These are phyloP conservation scores for Neurospora hispaniola DNA, from an alignment of 495 filamentous ascomycete species.

Conservation along the genomic window DNA sequence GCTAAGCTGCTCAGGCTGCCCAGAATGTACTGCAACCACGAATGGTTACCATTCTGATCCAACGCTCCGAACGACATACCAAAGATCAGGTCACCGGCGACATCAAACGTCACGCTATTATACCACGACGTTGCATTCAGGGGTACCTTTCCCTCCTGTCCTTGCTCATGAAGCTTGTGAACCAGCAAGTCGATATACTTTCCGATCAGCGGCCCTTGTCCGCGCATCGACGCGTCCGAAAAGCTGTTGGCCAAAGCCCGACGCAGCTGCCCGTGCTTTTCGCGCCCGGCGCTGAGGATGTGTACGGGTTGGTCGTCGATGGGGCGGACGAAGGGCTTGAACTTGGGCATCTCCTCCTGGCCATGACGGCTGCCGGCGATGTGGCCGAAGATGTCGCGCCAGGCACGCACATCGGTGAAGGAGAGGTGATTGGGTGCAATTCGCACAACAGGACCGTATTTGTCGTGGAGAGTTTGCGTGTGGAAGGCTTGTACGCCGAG, in stretches of 20 bases:
- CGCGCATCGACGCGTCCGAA: conserved; percentile 29
- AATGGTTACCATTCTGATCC: conserved; percentile 16
- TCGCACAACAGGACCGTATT: conserved; percentile 46
- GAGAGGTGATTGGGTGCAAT: conserved; percentile 44
- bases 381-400: conserved; percentile 49
- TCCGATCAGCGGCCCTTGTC: conserved; percentile 29
- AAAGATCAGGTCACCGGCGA: conserved; percentile 46
- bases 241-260: conserved; percentile 40
- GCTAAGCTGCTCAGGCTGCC: conserved; percentile 15
- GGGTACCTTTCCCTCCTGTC: conserved; percentile 3
- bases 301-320: not conserved
- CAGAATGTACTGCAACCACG: conserved; percentile 24
- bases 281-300: conserved; percentile 20
- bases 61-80: conserved; percentile 45
- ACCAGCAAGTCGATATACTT: conserved; percentile 32
- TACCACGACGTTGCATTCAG: conserved; percentile 35
- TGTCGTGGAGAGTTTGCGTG: conserved; percentile 28
- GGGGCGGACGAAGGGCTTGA: conserved; percentile 16
- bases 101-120: conserved; percentile 47
- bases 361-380: conserved; percentile 10
- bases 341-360: conserved; percentile 22
- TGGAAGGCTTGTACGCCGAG: conserved; percentile 6
- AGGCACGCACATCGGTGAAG: conserved; percentile 42
- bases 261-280: conserved; percentile 31
- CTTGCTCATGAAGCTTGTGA: conserved; percentile 18